A percentile compares a stretch with the other conserved stretches of the same genome.
These are phyloP conservation scores for Lagenaria siceraria DNA, from an alignment of 306 rosid genomes.

Conservation along the genomic window DNA sequence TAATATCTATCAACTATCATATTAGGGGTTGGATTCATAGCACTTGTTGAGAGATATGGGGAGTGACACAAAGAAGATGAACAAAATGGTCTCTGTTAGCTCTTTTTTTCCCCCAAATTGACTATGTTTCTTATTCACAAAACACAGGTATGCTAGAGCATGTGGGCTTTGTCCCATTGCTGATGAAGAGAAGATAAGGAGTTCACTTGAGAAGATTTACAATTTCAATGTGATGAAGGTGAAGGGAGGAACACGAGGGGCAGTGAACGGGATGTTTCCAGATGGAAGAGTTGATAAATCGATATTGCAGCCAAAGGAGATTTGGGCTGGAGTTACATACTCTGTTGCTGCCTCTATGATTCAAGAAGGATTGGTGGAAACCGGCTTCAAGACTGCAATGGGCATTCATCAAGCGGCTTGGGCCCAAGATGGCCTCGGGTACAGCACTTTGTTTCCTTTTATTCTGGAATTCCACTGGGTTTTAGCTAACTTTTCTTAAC, in stretches of 20 bases:
- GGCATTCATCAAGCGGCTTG: constrained; percentile 72
- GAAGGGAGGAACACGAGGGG: constrained; percentile 65
- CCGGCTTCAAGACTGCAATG: constrained; percentile 69
- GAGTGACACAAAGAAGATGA: background rate
- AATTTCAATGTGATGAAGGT: constrained; percentile 64
- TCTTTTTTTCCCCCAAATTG: background rate
- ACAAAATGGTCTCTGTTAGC: background rate
- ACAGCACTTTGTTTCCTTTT: background rate
- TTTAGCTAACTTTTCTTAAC: background rate
- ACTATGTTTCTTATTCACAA: background rate
- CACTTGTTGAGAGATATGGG: too few relatives aligned
- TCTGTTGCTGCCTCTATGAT: constrained; percentile 92
- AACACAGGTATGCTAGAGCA: constrained; percentile 76
- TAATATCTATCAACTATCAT: background rate
- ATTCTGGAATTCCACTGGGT: background rate
- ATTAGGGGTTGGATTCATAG: background rate
- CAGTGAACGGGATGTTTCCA: constrained; percentile 91
- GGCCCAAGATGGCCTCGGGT: constrained; percentile 88
- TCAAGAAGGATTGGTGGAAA: constrained; percentile 70
- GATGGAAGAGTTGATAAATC: constrained; percentile 71
- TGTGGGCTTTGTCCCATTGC: constrained; percentile 73
- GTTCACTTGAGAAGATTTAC: constrained; percentile 55
- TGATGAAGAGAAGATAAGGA: constrained; percentile 47
- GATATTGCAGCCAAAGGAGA: constrained; percentile 77
- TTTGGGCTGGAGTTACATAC: constrained; percentile 95